Evolutionary conservation across 495 filamentous ascomycete species (phyloP).

Genomic region (Neurospora tetrasperma): DNA sequence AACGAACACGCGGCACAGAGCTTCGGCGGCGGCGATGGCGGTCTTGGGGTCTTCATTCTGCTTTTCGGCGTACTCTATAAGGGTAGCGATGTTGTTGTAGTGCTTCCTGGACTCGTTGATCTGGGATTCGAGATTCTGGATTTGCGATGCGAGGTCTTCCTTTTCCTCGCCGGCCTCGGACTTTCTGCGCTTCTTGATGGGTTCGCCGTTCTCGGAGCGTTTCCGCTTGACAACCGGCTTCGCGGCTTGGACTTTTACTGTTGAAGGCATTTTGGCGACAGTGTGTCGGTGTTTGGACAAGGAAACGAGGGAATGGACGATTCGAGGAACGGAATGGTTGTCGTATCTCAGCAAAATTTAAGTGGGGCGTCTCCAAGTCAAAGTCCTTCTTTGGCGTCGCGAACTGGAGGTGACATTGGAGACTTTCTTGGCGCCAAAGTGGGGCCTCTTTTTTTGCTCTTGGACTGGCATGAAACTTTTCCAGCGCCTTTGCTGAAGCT

Average conservation of each 20-base stretch:
- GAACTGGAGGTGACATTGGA: background rate
- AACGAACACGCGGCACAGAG: slow-evolving; percentile 83
- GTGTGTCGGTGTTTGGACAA: background rate
- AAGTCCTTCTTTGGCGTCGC: background rate
- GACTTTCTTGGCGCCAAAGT: background rate
- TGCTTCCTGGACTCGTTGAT: slow-evolving; percentile 75
- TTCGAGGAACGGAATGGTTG: background rate
- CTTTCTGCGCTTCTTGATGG: slow-evolving; percentile 41
- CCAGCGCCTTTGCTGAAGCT: background rate
- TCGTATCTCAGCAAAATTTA: slow-evolving; percentile 13
- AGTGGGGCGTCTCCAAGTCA: slow-evolving; percentile 13
- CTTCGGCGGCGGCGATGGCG: slow-evolving; percentile 54
- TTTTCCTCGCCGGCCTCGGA: slow-evolving; percentile 24
- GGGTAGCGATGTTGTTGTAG: slow-evolving; percentile 81
- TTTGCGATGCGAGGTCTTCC: slow-evolving; percentile 40
- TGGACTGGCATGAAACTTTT: background rate
- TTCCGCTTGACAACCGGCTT: slow-evolving; percentile 35
- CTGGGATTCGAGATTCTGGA: slow-evolving; percentile 62
- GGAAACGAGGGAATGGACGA: background rate
- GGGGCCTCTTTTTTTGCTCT: background rate
- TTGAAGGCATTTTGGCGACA: slow-evolving; percentile 17
- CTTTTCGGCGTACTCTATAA: slow-evolving; percentile 50
- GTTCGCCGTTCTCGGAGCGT: slow-evolving; percentile 30
- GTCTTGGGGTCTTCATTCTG: slow-evolving; percentile 24
- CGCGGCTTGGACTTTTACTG: slow-evolving; percentile 9